phyloP scores from a whole-genome alignment of 768 basidiomycete species.

The Boletellus emodensis region DNA sequence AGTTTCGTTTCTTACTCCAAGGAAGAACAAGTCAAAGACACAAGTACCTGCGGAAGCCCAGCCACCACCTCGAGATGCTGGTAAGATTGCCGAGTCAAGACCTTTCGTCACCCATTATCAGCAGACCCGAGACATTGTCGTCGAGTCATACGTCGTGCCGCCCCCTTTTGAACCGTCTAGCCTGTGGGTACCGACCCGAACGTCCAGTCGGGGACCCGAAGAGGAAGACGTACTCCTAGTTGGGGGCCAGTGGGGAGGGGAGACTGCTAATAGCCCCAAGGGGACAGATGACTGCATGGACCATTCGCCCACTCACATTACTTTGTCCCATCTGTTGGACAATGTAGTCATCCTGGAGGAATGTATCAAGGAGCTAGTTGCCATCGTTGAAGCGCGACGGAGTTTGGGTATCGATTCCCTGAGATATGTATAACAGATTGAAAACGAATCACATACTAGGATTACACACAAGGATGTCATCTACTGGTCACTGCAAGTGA shows the following conservation, averaged over 20 bases:
- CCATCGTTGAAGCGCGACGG: slow-evolving; percentile 78
- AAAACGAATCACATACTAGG: slow-evolving; percentile 1
- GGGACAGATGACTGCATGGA: slow-evolving; percentile 21
- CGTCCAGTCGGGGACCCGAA: slow-evolving; percentile 48
- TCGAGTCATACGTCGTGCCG: slow-evolving; percentile 67
- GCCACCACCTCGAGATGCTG: slow-evolving; percentile 41
- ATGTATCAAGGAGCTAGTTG: slow-evolving; percentile 87
- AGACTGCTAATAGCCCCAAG: slow-evolving; percentile 18
- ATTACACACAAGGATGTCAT: slow-evolving; percentile 2
- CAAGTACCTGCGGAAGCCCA: slow-evolving; percentile 37
- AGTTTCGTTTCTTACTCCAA: slow-evolving; percentile 77
- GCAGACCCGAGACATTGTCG: slow-evolving; percentile 62
- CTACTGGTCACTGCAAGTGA: background rate
- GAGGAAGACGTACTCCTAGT: slow-evolving; percentile 72
- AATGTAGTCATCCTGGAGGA: slow-evolving; percentile 95
- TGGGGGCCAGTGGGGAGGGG: slow-evolving; percentile 41
- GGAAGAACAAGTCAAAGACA: slow-evolving; percentile 51
- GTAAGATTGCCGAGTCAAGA: slow-evolving; percentile 53
- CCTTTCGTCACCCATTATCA: slow-evolving; percentile 87
- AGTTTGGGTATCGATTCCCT: slow-evolving; percentile 82
- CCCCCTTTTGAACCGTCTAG: slow-evolving; percentile 45
- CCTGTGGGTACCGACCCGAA: slow-evolving; percentile 59
- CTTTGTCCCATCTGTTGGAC: slow-evolving; percentile 81
- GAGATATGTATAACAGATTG: slow-evolving; percentile 56
- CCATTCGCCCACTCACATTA: slow-evolving; percentile 44